Percentiles rank a stretch among this genome's conserved stretches.
phyloP scores from a whole-genome alignment of 1,139 yeast genomes.

The Blastobotrys indianensis region DNA sequence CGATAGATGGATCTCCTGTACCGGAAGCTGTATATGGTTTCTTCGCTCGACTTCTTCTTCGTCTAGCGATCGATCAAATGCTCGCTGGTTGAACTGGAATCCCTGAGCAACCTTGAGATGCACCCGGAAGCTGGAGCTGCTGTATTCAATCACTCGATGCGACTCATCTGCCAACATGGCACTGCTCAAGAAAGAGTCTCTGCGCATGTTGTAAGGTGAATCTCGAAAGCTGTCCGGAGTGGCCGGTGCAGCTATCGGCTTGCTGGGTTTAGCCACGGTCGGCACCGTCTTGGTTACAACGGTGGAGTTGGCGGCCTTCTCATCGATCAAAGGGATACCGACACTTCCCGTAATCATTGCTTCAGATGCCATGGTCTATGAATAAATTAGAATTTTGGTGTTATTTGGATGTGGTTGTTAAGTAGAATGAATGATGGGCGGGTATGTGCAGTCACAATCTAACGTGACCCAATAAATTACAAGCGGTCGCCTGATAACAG shows the following conservation, averaged over 20 bases:
- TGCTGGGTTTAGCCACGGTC: background rate
- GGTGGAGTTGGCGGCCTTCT: background rate
- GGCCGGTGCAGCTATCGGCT: conserved; percentile 2
- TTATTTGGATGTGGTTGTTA: no score
- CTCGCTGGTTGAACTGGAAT: conserved; percentile 65
- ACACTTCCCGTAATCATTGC: background rate
- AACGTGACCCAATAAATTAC: no score
- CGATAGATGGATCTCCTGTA: conserved; percentile 5
- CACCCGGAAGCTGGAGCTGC: conserved; percentile 29
- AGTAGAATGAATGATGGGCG: no score
- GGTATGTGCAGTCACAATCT: no score
- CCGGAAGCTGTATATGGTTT: conserved; percentile 3
- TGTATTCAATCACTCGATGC: conserved; percentile 51
- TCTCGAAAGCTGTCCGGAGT: background rate
- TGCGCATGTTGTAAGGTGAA: conserved; percentile 7
- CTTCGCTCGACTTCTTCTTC: conserved; percentile 5
- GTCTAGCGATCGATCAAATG: conserved; percentile 39
- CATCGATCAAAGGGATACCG: background rate
- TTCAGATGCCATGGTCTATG: no score
- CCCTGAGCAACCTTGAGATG: conserved; percentile 65
- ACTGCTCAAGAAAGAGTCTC: conserved; percentile 45
- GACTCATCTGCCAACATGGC: conserved; percentile 60
- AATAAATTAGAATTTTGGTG: no score
- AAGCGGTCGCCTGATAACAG: no score
- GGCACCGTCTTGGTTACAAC: background rate